phyloP scores from a whole-genome alignment of 345 rosid species.

The Acer saccharum region DNA sequence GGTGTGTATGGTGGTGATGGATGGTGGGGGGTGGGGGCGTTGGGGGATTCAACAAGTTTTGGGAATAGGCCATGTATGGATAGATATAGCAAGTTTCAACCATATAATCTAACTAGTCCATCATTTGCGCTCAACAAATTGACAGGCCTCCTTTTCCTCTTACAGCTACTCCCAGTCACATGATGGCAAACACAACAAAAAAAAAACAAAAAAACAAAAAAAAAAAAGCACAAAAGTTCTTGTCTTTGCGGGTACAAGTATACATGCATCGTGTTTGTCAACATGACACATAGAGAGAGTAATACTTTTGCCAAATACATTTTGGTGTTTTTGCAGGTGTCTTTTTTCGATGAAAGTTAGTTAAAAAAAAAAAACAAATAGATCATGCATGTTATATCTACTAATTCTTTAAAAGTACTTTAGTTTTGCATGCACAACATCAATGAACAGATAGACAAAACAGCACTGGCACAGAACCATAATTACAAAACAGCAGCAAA shows the following conservation, averaged over 20 bases:
- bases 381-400: neutral
- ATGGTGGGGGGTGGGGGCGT: no score
- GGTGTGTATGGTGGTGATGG: no score
- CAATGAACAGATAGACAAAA: neutral
- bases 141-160: neutral
- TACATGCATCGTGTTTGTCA: neutral
- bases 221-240: neutral
- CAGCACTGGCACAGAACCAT: neutral
- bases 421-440: neutral
- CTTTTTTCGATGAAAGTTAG: neutral
- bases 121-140: neutral
- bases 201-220: no score
- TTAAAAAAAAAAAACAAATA: no score
- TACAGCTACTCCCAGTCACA: neutral
- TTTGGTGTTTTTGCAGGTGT: neutral
- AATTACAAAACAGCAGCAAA: neutral
- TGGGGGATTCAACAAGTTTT: neutral
- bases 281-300: no score
- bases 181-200: neutral
- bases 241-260: neutral
- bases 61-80: neutral
- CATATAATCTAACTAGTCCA: neutral
- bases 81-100: neutral
- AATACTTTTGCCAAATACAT: neutral
- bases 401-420: neutral